Base-by-base conservation (phyloP, 2,329 filamentous ascomycete genomes). In the Calonectria ilicicola region DNA sequence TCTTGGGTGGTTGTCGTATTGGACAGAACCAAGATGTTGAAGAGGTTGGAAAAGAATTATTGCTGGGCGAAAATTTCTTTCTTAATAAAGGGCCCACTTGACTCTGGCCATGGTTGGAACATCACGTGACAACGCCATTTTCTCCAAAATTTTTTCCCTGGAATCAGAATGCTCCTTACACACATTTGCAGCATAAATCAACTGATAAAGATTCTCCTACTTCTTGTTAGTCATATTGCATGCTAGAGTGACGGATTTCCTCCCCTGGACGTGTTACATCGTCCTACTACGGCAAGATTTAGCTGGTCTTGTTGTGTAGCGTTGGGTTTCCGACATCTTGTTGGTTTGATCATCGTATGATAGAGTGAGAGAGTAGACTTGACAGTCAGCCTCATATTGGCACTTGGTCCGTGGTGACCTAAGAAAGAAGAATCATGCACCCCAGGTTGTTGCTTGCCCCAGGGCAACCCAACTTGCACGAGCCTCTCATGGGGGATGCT, bases 221-320 rank as follows among this genome's bases (percentile, higher is more conserved):
- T 89, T 84, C 81, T 83, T 85, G 80, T 85, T 86, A 89, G 89
- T 91, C 89, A 91, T 89, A 90, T 89, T 89, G 83, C 84, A 87
- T 90, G 89, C 89, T 80, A 91, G 88, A 91, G 72, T 72, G 85
- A 89, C 75, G 80, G 82, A 78, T 71, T 74, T 72, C 74, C 77
- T 73, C 77, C 74, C 72, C 78, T 78, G 74, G 75, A 72, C 74
- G 65, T 69, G 67, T 76, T 79, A 78, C 74, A 76, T 72, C 74
- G 65, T 69, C 67, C 75, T 68, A 72, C 65, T 67, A 47, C 72
- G 75, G 71, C 71, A 71, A 75, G 76, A 75, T 70, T 44, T 40
- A 44, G 35, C 49, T 56, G 76, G 72, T 82, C 80, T 80, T 74
- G 69, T 66, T 74, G 77, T 75, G 46, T 68, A 71, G 76, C 74